Base-by-base conservation (phyloP, 495 filamentous ascomycete genomes). In the Talaromyces trachyspermus region DNA sequence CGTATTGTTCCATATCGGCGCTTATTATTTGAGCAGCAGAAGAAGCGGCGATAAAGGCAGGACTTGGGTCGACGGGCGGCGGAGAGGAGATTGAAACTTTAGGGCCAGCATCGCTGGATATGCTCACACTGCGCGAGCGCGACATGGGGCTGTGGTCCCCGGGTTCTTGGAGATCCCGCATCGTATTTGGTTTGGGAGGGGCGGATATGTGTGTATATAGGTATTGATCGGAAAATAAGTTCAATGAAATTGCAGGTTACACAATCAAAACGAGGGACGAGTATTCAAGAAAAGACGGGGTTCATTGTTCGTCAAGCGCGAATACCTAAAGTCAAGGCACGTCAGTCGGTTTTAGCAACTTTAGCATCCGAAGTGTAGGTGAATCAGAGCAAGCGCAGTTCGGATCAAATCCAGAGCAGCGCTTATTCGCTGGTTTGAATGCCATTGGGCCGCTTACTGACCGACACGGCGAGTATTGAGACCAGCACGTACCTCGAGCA, bases 11-110 rank as follows among this genome's bases (percentile, higher is more conserved):
- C 65, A 91, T 85, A 56, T 94, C 84, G 56, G 85, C 84, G 49
- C 85, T 91, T 56, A 96, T 83, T 46, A 96, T 92, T 53, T 96
- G 88, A 17, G 86, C 88, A 23, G 90, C 94, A 40, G 90, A 89
- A 23, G 87, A 84, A 5, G 85, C 72, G 32, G 92, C 89, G 58
- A 99, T 91, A 64, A 92, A 99, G 15, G 78, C 87, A 20, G 94
- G 83, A 49, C 86, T 71, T 2, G 94, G 92, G 30, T 80, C 79
- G 32, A 89, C 78, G n/a, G 75, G 81, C 77, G 59, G 85, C 71
- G 60, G 83, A 71, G 69, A 81, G 69, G 53, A 83, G 64, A 58
- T 67, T 54, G 51, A 65, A 54, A 60, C 56, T 50, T 65, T 60
- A 50, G 60, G 61, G 40, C 35, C 47, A 49, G 14, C 51, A 64